A percentile compares a stretch with the other conserved stretches of the same genome.
Conservation (phyloP, 345 rosid genomes). For the Noccaea bulbosa region DNA sequence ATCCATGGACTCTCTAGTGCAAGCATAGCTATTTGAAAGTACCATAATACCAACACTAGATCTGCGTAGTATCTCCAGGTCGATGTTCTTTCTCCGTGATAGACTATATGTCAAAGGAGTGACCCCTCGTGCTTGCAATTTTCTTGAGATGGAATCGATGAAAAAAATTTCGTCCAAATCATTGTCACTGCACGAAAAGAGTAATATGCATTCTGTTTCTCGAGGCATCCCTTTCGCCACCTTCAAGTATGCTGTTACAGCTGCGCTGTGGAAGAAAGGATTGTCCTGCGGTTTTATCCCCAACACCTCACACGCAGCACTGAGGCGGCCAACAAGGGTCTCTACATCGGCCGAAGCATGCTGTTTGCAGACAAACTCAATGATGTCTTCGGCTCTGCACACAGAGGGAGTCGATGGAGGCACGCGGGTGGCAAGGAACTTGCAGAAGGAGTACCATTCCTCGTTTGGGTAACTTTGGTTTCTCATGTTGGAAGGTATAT, state of each 20-base stretch:
- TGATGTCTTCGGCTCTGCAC: neutral
- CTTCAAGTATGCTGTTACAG: neutral
- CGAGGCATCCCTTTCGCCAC: neutral
- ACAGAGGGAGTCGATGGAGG: neutral
- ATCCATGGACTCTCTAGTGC: slow-evolving; percentile 23
- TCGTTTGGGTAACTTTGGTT: slow-evolving; percentile 52
- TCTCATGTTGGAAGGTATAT: slow-evolving; percentile 39
- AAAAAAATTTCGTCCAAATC: slow-evolving; percentile 30
- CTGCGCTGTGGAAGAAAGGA: slow-evolving; percentile 10
- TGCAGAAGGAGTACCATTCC: slow-evolving; percentile 69
- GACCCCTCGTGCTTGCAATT: slow-evolving; percentile 4
- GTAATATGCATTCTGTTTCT: slow-evolving; percentile 9
- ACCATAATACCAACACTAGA: slow-evolving; percentile 32
- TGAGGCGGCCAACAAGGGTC: neutral
- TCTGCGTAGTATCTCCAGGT: neutral
- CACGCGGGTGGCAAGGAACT: slow-evolving; percentile 37
- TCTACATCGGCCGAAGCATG: neutral
- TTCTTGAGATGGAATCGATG: neutral
- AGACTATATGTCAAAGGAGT: slow-evolving; percentile 33
- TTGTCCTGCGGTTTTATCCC: neutral
- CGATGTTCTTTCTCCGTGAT: neutral
- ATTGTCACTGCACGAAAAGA: slow-evolving; percentile 14
- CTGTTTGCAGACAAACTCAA: slow-evolving; percentile 7
- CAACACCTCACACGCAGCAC: rapidly evolving
- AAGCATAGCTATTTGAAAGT: slow-evolving; percentile 5